phyloP scores from a whole-genome alignment of 306 rosid species.

The barrel medic (Medicago truncatula) region MtrunA17r5.0-ANR NC_053046.1:4265001-4265500 shows the following conservation, averaged over 20 bases:
- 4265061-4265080: constrained; percentile 79
- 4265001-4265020: constrained; percentile 75
- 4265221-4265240: constrained; percentile 73
- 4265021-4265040: constrained; percentile 65
- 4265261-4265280: constrained; percentile 80
- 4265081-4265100: constrained; percentile 84
- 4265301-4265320: constrained; percentile 84
- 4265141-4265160: constrained; percentile 77
- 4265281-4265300: constrained; percentile 84
- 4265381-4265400: constrained; percentile 81
- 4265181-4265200: constrained; percentile 71
- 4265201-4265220: constrained; percentile 76
- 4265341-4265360: constrained; percentile 81
- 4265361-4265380: constrained; percentile 78
- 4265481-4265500: constrained; percentile 85
- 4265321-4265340: constrained; percentile 86
- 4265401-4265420: constrained; percentile 98
- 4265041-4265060: constrained; percentile 75
- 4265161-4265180: constrained; percentile 54
- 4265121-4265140: constrained; percentile 75
- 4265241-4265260: constrained; percentile 88
- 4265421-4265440: constrained; percentile 85
- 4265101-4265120: constrained; percentile 76
- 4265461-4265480: constrained; percentile 90
- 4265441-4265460: constrained; percentile 94